Base-by-base conservation (phyloP, 371 early-diverging fungal genomes). In the Apophysomyces trapeziformis region DNA sequence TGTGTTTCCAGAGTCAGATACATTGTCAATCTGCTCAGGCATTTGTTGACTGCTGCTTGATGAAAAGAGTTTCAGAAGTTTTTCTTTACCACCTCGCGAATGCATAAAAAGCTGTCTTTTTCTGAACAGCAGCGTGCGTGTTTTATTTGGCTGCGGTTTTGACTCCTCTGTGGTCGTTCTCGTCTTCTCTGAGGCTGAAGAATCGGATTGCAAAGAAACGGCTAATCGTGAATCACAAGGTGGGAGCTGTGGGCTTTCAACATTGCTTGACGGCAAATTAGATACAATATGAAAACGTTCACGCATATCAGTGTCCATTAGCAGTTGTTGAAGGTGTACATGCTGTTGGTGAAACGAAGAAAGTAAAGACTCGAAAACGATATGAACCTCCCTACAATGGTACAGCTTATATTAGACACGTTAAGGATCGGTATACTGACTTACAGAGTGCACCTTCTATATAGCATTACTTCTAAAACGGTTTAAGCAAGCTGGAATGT, bases 311-410 rank as follows among this genome's bases (percentile, higher is more conserved):
- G 38, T 21, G 38, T 36, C 58, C 3, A 26, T 58, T 1, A 47
- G 38, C 18, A 46, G 39, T 4, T 35, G 26, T 50, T 65, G 58
- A 16, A 65, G 12, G 46, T 57, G 44, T 9, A 13, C 41, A 46
- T 67, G 58, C 9, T 63, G 63, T 16, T 57, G 57, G 39, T 70
- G 57, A 39, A 73, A 70, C n/a, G 70, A 64, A 6, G 46, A 63
- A 16, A 73, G 60, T 14, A 73, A 12, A 4, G 69, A 18, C 58
- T 73, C 74, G 7, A 73, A 21, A 35, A 62, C 56, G 32, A 73
- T 65, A 38, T 73, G 74, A 14, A 62, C 60, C 57, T 68, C 68
- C 16, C 71, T 71, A 45, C 9, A 32, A 44, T 35, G 35, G 18
- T 38, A 12, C 36, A 57, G 8, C 7, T 63, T 43, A 43, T 38